Conservation (phyloP, 164 flowering plant species). For the Stephania yunnanensis region DNA sequence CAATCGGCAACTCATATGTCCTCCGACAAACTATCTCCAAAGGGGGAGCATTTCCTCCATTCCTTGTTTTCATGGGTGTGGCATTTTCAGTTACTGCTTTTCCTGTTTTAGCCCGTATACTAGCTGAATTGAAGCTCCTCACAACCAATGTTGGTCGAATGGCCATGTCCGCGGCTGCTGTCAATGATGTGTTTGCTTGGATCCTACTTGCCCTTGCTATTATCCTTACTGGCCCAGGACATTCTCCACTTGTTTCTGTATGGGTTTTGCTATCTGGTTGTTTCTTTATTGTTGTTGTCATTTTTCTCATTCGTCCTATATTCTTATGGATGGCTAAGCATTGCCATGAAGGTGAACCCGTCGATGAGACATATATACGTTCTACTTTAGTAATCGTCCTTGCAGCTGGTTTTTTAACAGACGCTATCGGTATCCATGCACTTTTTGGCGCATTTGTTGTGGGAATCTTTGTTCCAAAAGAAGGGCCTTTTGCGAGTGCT, state of each 20-base stretch:
- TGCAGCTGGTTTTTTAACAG: conserved; percentile 46
- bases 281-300: conserved; percentile 14
- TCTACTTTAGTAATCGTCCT: conserved; percentile 34
- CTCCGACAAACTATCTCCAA: conserved; percentile 35
- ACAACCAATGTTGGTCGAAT: conserved; percentile 56
- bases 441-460: conserved; percentile 60
- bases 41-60: conserved; percentile 33
- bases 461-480: conserved; percentile 47
- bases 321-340: conserved; percentile 38
- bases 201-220: conserved; percentile 26
- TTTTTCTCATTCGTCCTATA: conserved; percentile 22
- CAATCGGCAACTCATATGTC: conserved; percentile 46
- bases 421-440: conserved; percentile 51
- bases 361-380: conserved; percentile 40
- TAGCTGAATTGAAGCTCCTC: conserved; percentile 60
- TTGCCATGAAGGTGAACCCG: conserved; percentile 51
- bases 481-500: conserved; percentile 49
- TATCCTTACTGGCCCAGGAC: conserved; percentile 18
- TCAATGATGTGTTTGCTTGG: conserved; percentile 67
- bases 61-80: conserved; percentile 64
- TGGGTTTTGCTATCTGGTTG: conserved; percentile 21
- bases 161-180: conserved; percentile 71
- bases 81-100: conserved; percentile 61
- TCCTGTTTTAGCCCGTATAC: conserved; percentile 58
- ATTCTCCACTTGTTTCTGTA: conserved; percentile 15